These are phyloP conservation scores for Mollisiaceae sp. DNA, from an alignment of 2,329 filamentous ascomycete species.

Conservation along the genomic window DNA sequence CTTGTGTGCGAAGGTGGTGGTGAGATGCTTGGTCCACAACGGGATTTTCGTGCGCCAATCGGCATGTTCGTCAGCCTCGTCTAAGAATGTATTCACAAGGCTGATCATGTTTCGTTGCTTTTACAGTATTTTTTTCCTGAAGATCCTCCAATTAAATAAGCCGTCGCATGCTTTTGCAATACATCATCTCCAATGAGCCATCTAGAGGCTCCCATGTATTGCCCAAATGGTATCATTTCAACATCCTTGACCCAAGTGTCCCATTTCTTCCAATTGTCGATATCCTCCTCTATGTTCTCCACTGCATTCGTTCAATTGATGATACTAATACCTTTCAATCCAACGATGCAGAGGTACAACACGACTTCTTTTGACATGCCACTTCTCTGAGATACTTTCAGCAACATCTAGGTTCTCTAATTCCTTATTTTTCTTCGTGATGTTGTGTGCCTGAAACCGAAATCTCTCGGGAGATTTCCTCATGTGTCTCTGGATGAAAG, in stretches of 20 bases:
- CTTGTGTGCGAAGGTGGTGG: conserved; percentile 8
- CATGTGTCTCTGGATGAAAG: background rate
- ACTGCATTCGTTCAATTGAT: background rate
- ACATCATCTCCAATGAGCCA: background rate
- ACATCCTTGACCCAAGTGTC: background rate
- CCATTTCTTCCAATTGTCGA: background rate
- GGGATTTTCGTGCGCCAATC: conserved; percentile 2
- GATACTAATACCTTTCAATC: background rate
- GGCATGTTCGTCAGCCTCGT: conserved; percentile 7
- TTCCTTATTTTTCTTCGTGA: background rate
- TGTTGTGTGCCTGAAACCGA: background rate
- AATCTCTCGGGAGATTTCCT: background rate
- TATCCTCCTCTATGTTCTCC: background rate
- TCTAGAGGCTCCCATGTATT: background rate
- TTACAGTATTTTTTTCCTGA: background rate
- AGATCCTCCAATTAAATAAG: background rate
- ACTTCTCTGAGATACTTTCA: background rate
- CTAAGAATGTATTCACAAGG: background rate
- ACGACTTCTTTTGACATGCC: background rate
- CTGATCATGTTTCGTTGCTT: background rate
- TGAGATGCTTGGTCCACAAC: conserved; percentile 1
- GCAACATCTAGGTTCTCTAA: background rate
- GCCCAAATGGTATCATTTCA: background rate
- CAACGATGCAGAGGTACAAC: background rate
- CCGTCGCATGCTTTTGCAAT: background rate